Conservation (phyloP, 257 asterid genomes). For the Solanum lycopersicoides region DNA sequence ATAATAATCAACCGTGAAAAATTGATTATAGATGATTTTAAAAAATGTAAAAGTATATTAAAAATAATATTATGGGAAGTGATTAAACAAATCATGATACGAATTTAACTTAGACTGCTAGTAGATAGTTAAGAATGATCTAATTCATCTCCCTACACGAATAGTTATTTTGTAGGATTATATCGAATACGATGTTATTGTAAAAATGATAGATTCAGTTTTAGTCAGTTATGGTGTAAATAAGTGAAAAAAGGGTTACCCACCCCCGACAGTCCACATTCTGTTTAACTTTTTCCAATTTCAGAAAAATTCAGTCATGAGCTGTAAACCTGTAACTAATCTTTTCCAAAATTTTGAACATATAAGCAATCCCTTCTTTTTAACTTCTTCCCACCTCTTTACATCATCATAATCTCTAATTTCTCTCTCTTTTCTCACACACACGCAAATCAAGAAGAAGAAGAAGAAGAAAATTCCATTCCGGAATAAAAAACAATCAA, state of each 20-base stretch:
- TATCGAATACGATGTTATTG: accelerated
- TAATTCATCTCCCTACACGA: neutral
- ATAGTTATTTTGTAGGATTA: neutral
- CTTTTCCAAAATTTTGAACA: neutral
- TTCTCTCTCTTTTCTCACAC: neutral
- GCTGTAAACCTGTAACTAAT: neutral
- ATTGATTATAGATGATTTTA: neutral
- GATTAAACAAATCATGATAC: neutral
- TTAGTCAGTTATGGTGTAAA: neutral
- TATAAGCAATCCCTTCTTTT: neutral
- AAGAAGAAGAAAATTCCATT: neutral
- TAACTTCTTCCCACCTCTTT: neutral
- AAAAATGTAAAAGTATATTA: too few relatives aligned
- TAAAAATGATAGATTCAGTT: neutral
- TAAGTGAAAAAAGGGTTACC: neutral
- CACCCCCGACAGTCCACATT: neutral
- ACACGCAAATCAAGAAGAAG: neutral
- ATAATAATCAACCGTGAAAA: neutral
- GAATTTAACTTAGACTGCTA: too few relatives aligned
- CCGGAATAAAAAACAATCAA: neutral
- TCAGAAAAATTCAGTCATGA: neutral
- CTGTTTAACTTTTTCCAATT: neutral
- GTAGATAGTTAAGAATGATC: neutral
- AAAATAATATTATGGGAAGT: too few relatives aligned
- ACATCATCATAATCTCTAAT: neutral